These are phyloP conservation scores for Xylariaceae sp. DNA, from an alignment of 2,329 filamentous ascomycete species.

Conservation along the genomic window DNA sequence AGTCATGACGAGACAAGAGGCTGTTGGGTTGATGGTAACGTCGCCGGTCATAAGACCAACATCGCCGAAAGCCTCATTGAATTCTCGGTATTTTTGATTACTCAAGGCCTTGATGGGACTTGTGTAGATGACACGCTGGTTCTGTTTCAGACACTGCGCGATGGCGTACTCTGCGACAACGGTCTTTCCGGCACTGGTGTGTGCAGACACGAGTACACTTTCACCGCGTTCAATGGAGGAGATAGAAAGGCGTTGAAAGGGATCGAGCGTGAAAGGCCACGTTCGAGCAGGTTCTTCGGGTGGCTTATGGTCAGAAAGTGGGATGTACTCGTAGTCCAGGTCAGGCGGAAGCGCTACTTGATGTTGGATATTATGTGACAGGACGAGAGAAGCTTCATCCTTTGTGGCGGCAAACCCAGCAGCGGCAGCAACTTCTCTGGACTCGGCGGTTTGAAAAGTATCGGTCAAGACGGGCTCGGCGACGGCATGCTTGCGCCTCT, in stretches of 20 bases:
- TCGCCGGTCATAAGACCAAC: constrained; percentile 98
- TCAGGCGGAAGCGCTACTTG: constrained; percentile 92
- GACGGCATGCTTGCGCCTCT: constrained; percentile 58
- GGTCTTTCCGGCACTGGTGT: constrained; percentile 96
- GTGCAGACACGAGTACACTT: constrained; percentile 92
- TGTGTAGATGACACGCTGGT: constrained; percentile 97
- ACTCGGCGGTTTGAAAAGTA: constrained; percentile 90
- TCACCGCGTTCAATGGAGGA: constrained; percentile 93
- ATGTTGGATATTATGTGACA: constrained; percentile 97
- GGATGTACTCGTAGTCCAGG: constrained; percentile 88
- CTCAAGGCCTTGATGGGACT: constrained; percentile 98
- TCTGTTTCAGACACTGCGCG: constrained; percentile 92
- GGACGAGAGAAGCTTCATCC: constrained; percentile 63
- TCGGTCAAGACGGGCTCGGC: constrained; percentile 82
- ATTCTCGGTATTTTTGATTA: constrained; percentile 98
- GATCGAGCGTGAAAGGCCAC: constrained; percentile 89
- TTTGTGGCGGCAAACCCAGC: constrained; percentile 57
- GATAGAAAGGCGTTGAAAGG: constrained; percentile 93
- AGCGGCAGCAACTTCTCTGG: constrained; percentile 78
- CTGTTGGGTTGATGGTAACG: constrained; percentile 98
- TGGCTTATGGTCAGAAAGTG: constrained; percentile 91
- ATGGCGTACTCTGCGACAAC: constrained; percentile 98
- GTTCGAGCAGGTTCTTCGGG: constrained; percentile 77
- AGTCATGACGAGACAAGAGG: constrained; percentile 97
- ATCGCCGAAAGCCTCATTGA: constrained; percentile 90